Evolutionary conservation across 306 rosid species (phyloP).

Genomic region (Glycine soja): DNA sequence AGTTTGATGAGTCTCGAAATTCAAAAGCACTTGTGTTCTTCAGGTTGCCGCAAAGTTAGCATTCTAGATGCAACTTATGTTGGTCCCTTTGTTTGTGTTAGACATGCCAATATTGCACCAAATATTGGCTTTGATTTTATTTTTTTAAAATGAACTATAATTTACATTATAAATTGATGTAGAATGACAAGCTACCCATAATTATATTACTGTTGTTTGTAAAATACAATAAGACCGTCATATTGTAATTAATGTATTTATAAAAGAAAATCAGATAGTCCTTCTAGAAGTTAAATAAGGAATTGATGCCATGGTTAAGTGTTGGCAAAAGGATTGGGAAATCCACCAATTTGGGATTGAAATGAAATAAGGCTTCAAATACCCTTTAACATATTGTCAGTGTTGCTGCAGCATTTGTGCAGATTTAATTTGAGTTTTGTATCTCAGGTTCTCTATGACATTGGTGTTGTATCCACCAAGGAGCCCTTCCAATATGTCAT

Average conservation of each 20-base stretch:
- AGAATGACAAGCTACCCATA: neutral
- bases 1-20: slow-evolving; percentile 39
- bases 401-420: slow-evolving; percentile 21
- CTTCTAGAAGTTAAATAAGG: slow-evolving; percentile 15
- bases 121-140: slow-evolving; percentile 1
- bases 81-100: slow-evolving; percentile 12
- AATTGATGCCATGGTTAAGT: slow-evolving; percentile 26
- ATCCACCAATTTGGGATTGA: slow-evolving; percentile 19
- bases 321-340: slow-evolving; percentile 31
- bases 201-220: neutral
- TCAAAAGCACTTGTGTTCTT: slow-evolving; percentile 15
- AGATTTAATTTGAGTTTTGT: slow-evolving; percentile 42
- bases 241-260: slow-evolving; percentile 17
- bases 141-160: neutral
- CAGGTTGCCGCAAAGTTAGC: slow-evolving; percentile 6
- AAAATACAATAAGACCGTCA: no score
- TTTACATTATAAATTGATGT: slow-evolving; percentile 12
- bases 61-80: slow-evolving; percentile 31
- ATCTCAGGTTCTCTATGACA: slow-evolving; percentile 92
- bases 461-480: slow-evolving; percentile 89
- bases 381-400: slow-evolving; percentile 10
- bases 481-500: slow-evolving; percentile 99
- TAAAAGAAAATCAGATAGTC: slow-evolving; percentile 22
- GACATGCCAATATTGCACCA: neutral
- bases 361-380: slow-evolving; percentile 28